Percentiles rank a stretch among this genome's conserved stretches.
These are phyloP conservation scores for Amanita pseudoporphyria DNA, from an alignment of 768 basidiomycete species.

Conservation along the genomic window DNA sequence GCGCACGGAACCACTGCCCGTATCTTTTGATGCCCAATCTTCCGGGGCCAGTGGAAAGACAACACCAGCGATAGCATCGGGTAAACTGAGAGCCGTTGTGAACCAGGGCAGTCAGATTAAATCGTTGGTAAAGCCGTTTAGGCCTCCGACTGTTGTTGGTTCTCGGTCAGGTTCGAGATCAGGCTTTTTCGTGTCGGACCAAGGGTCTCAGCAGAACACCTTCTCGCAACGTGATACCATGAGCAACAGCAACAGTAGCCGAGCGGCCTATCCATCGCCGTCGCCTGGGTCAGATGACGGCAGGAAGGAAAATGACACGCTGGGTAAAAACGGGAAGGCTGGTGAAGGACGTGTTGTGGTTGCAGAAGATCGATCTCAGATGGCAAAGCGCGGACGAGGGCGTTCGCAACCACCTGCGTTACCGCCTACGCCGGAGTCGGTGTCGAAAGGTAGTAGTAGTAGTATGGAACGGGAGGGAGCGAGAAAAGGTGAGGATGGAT, in stretches of 20 bases:
- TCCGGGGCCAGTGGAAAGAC: background rate
- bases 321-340: too few species aligned
- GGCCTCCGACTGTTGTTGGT: background rate
- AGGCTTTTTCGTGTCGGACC: background rate
- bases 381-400: background rate
- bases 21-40: background rate
- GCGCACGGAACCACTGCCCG: background rate
- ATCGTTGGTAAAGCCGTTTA: background rate
- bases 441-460: background rate
- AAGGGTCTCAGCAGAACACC: background rate
- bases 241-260: background rate
- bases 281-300: background rate
- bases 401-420: background rate
- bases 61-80: background rate
- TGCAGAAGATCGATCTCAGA: background rate
- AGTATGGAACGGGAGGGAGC: background rate
- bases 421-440: conserved; percentile 6
- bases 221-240: background rate
- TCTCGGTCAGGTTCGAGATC: background rate
- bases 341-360: background rate
- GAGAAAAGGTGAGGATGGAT: background rate
- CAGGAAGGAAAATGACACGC: background rate
- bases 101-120: background rate
- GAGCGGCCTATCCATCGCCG: conserved; percentile 2
- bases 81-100: background rate